These are phyloP conservation scores for Carex cristatella DNA, from an alignment of 176 grass and related monocot genomes.

Conservation along the genomic window DNA sequence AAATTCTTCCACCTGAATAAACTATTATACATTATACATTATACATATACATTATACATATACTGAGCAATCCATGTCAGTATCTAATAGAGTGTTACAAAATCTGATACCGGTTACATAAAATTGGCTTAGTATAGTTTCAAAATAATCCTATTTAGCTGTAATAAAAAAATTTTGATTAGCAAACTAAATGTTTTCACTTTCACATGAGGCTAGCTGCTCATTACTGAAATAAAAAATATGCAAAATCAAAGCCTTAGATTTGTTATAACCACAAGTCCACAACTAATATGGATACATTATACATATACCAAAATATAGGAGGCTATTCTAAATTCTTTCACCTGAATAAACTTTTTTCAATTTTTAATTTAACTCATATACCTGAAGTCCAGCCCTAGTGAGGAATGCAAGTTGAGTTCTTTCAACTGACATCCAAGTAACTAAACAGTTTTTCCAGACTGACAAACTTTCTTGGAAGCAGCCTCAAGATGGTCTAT, in stretches of 20 bases:
- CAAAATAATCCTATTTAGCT: no score
- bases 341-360: not conserved
- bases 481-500: slow-evolving; percentile 58
- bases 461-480: slow-evolving; percentile 21
- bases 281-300: not conserved
- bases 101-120: no score
- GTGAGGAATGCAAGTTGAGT: slow-evolving; percentile 79
- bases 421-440: slow-evolving; percentile 73
- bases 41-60: no score
- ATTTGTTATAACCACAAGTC: not conserved
- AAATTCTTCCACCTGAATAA: not conserved
- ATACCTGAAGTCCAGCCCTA: slow-evolving; percentile 89
- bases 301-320: not conserved
- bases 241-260: not conserved
- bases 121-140: no score
- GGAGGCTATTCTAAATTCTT: not conserved
- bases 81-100: no score
- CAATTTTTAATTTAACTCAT: not conserved
- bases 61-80: no score
- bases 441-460: slow-evolving; percentile 11
- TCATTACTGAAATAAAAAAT: not conserved
- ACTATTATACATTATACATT: not conserved
- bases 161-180: no score
- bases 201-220: not conserved
- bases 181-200: not conserved